Evolutionary conservation across 1,284 basidiomycete species (phyloP).

Genomic region (Takashimella koratensis): DNA sequence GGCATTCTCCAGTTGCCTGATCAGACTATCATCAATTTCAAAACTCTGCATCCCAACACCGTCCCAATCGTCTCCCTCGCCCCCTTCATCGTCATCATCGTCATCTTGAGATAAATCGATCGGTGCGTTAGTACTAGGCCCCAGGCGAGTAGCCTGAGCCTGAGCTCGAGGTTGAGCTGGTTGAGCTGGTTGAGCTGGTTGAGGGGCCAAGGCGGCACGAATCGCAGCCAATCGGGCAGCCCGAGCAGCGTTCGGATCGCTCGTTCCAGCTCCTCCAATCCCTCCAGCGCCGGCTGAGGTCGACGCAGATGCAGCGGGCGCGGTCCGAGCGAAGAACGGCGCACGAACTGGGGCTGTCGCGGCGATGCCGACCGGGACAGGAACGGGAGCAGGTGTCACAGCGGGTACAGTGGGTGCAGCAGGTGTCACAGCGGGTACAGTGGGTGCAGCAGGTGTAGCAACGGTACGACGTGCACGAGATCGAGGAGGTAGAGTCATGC

Average conservation of each 20-base stretch:
- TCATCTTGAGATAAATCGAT: background rate
- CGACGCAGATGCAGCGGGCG: background rate
- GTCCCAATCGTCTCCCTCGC: slow-evolving; percentile 9
- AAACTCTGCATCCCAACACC: slow-evolving; percentile 3
- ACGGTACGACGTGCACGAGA: background rate
- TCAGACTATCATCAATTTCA: slow-evolving; percentile 23
- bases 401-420: background rate
- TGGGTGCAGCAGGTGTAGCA: background rate
- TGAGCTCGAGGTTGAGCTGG: background rate
- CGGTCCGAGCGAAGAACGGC: background rate
- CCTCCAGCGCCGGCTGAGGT: background rate
- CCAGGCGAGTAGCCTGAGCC: too few relatives aligned
- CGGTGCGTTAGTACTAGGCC: too few relatives aligned
- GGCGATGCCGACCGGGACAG: background rate
- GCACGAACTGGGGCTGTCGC: background rate
- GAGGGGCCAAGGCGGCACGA: slow-evolving; percentile 3
- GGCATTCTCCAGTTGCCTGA: slow-evolving; percentile 17
- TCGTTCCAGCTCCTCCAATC: background rate
- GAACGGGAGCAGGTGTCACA: background rate
- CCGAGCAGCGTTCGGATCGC: slow-evolving; percentile 2
- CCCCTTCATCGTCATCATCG: background rate
- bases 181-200: background rate
- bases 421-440: background rate
- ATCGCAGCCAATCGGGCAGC: slow-evolving; percentile 15
- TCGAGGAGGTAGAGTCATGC: background rate